A percentile compares a stretch with the other conserved stretches of the same genome.
These are phyloP conservation scores for Candida michaelii DNA, from an alignment of 805 yeast genomes.

Conservation along the genomic window DNA sequence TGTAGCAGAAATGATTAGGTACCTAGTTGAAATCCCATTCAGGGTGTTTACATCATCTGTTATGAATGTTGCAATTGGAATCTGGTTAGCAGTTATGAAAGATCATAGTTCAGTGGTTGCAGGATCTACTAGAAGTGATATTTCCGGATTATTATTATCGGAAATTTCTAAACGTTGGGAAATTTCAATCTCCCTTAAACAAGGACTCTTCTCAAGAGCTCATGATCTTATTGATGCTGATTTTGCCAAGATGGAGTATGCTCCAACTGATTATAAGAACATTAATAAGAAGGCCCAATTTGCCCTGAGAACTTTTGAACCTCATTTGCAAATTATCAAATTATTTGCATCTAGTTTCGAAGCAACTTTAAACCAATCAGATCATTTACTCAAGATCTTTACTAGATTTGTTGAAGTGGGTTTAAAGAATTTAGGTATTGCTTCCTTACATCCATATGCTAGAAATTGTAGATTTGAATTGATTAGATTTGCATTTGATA, in stretches of 20 bases:
- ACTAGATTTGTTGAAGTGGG: slow-evolving; percentile 61
- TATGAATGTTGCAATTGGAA: slow-evolving; percentile 64
- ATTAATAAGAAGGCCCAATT: slow-evolving; percentile 51
- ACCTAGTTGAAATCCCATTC: slow-evolving; percentile 72
- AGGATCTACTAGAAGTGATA: slow-evolving; percentile 39
- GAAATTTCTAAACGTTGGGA: slow-evolving; percentile 75
- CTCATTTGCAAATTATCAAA: slow-evolving; percentile 68
- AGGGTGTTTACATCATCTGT: slow-evolving; percentile 55
- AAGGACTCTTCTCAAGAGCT: slow-evolving; percentile 63
- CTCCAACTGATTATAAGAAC: slow-evolving; percentile 72
- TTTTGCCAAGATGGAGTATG: slow-evolving; percentile 77
- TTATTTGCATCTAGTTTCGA: slow-evolving; percentile 77
- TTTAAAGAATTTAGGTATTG: slow-evolving; percentile 48
- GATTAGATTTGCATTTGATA: slow-evolving; percentile 63
- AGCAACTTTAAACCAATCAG: slow-evolving; percentile 71
- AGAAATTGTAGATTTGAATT: slow-evolving; percentile 74
- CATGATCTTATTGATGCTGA: slow-evolving; percentile 61
- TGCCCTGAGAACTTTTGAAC: slow-evolving; percentile 53
- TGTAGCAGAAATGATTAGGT: slow-evolving; percentile 47
- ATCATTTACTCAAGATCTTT: slow-evolving; percentile 65
- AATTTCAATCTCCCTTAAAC: slow-evolving; percentile 52
- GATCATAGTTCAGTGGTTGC: slow-evolving; percentile 31
- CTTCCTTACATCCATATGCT: slow-evolving; percentile 82
- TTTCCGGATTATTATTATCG: slow-evolving; percentile 60
- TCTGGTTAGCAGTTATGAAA: slow-evolving; percentile 78